phyloP scores from a whole-genome alignment of 306 rosid genomes.

The Fragaria iinumae region DNA sequence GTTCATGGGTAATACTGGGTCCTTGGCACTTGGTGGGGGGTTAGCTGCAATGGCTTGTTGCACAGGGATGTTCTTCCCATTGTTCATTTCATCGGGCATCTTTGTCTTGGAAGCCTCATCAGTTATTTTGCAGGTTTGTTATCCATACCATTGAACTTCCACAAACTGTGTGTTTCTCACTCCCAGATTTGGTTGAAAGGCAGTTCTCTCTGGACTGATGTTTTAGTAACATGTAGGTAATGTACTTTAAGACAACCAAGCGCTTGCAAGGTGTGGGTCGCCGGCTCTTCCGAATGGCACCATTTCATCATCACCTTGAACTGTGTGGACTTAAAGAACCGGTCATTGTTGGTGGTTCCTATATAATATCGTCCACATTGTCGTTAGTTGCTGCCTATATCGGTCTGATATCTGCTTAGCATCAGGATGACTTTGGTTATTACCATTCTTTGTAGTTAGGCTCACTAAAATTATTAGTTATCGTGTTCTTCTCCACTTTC shows the following conservation, averaged over 20 bases:
- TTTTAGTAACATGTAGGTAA: conserved; percentile 33
- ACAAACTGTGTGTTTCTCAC: neutral
- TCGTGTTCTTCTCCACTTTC: neutral
- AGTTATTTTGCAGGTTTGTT: conserved; percentile 64
- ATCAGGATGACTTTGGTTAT: neutral
- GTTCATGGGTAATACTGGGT: conserved; percentile 86
- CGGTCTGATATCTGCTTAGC: conserved; percentile 80
- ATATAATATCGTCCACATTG: conserved; percentile 62
- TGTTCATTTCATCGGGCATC: conserved; percentile 70
- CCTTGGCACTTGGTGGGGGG: conserved; percentile 91
- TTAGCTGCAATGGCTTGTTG: conserved; percentile 97
- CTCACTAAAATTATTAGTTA: neutral
- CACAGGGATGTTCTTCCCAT: conserved; percentile 93
- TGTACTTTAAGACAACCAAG: conserved; percentile 53
- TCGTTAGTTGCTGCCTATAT: conserved; percentile 77
- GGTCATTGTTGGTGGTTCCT: conserved; percentile 72
- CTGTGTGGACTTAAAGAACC: conserved; percentile 72
- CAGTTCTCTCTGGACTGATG: neutral
- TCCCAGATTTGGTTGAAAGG: neutral
- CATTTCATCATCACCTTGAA: conserved; percentile 69
- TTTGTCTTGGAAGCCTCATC: conserved; percentile 71
- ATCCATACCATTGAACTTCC: neutral
- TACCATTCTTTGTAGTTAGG: conserved; percentile 17
- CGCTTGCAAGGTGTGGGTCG: conserved; percentile 40
- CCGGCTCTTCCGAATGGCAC: conserved; percentile 61